phyloP scores from a whole-genome alignment of 805 yeast species.

The Lipomyces oligophaga region DNA sequence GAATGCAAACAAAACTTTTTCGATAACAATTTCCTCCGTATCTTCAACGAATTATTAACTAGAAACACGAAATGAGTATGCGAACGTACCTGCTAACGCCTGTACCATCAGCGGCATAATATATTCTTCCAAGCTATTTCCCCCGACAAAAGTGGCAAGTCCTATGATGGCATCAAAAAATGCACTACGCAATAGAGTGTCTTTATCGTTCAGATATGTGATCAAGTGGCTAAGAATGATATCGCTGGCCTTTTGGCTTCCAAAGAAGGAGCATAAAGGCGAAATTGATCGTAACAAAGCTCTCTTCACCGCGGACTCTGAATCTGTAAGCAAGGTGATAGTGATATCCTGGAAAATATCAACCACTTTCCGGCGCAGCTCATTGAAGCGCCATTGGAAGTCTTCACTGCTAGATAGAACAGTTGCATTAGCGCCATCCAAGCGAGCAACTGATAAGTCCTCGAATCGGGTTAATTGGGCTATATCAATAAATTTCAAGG shows the following conservation, averaged over 20 bases:
- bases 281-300: slow-evolving; percentile 67
- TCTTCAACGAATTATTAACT: slow-evolving; percentile 33
- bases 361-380: slow-evolving; percentile 46
- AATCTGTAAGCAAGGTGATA: slow-evolving; percentile 64
- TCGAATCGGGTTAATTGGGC: slow-evolving; percentile 41
- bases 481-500: slow-evolving; percentile 62
- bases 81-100: slow-evolving; percentile 56
- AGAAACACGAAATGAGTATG: not conserved
- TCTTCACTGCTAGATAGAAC: slow-evolving; percentile 33
- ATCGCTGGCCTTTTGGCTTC: slow-evolving; percentile 84
- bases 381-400: slow-evolving; percentile 31
- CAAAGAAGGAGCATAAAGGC: slow-evolving; percentile 75
- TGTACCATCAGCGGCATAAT: slow-evolving; percentile 80
- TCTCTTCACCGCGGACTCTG: slow-evolving; percentile 60
- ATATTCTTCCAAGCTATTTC: slow-evolving; percentile 78
- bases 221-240: slow-evolving; percentile 83
- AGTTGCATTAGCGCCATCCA: slow-evolving; percentile 48
- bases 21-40: slow-evolving; percentile 75
- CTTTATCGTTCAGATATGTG: slow-evolving; percentile 81
- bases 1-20: slow-evolving; percentile 60
- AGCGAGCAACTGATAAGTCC: slow-evolving; percentile 26
- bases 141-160: slow-evolving; percentile 76
- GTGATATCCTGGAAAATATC: slow-evolving; percentile 63
- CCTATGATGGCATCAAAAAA: slow-evolving; percentile 70
- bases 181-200: slow-evolving; percentile 60